Percentiles rank a stretch among this genome's conserved stretches.
Conservation (phyloP, 139 green algal species). For the Chlorella sorokiniana region DNA sequence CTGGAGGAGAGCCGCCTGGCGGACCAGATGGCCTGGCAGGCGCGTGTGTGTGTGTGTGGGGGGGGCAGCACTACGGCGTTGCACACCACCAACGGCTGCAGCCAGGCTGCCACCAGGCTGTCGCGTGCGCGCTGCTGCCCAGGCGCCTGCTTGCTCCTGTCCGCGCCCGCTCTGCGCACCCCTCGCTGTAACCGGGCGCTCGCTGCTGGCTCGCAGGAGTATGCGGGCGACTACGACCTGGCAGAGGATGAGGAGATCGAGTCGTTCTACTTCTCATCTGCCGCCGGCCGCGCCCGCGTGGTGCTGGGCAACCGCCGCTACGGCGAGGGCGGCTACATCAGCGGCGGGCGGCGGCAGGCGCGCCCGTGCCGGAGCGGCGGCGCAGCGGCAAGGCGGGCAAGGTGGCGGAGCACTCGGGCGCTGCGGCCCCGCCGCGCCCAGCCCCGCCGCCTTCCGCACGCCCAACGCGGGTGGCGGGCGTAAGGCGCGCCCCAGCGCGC, state of each 20-base stretch:
- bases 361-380: not conserved
- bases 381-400: constrained; percentile 18
- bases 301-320: constrained; percentile 82
- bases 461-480: constrained; percentile 26
- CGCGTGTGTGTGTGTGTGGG: not conserved
- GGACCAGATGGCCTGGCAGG: constrained; percentile 45
- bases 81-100: no score
- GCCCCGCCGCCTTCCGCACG: not conserved
- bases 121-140: no score
- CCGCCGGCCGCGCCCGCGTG: constrained; percentile 65
- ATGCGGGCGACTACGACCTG: constrained; percentile 58
- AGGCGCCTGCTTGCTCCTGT: not conserved
- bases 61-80: not conserved
- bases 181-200: not conserved
- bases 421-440: not conserved
- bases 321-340: constrained; percentile 72
- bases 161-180: not conserved
- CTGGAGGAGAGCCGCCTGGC: constrained; percentile 32
- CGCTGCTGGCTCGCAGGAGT: not conserved
- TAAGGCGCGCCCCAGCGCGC: not conserved
- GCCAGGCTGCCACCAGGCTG: no score
- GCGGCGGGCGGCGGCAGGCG: constrained; percentile 43
- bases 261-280: constrained; percentile 75
- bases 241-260: constrained; percentile 79
- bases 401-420: not conserved